Evolutionary conservation across 2,329 filamentous ascomycete species (phyloP).

Genomic region (Aspergillus tamarii): DNA sequence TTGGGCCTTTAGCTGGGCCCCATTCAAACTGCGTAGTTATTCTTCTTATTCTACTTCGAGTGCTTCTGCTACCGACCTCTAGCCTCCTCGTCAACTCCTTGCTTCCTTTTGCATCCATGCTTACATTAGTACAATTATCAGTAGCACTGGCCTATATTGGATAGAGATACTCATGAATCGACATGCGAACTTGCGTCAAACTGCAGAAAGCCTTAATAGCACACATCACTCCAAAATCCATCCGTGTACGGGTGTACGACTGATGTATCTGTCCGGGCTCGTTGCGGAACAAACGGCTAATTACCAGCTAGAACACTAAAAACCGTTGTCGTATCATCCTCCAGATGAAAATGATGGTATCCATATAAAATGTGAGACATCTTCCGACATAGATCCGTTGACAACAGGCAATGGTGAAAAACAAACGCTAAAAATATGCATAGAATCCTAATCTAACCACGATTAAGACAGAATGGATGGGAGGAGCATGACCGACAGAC

Average conservation of each 20-base stretch:
- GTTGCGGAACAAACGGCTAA: not conserved
- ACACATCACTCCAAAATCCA: conserved; percentile 6
- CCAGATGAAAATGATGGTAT: conserved; percentile 12
- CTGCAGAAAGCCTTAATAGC: conserved; percentile 12
- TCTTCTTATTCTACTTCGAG: not conserved
- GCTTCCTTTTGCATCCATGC: not conserved
- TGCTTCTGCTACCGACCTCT: not conserved
- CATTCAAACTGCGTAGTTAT: not conserved
- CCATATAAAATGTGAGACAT: conserved; percentile 17
- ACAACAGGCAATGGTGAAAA: conserved; percentile 11
- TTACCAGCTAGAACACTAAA: not conserved
- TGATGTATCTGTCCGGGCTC: not conserved
- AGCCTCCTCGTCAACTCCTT: no score
- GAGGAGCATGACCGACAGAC: conserved; percentile 13
- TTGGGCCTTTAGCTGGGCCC: no score
- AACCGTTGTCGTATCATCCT: conserved; percentile 11
- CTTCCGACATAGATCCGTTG: conserved; percentile 12
- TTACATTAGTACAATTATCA: not conserved
- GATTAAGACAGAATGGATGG: conserved; percentile 18
- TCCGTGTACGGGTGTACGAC: not conserved
- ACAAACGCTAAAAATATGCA: conserved; percentile 31
- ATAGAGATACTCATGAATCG: conserved; percentile 9
- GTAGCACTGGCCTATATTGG: not conserved
- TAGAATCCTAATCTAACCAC: conserved; percentile 29
- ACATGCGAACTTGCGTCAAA: conserved; percentile 16